Percentiles rank a stretch among this genome's conserved stretches.
Conservation (phyloP, 2,329 filamentous ascomycete species). For the Alternaria triticina region DNA sequence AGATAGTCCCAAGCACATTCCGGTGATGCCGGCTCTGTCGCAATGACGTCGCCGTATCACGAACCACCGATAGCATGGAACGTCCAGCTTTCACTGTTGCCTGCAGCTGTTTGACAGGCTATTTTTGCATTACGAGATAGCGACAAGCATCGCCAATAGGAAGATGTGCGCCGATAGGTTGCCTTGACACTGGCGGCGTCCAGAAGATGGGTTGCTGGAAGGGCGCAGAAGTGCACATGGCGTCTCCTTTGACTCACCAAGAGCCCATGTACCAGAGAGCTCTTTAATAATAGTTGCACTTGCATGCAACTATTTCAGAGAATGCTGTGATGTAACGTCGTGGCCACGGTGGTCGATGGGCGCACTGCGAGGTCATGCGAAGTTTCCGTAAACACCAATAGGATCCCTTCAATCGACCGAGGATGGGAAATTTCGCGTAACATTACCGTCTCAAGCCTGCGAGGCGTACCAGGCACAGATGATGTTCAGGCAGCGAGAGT, state of each 20-base stretch:
- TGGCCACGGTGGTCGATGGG: slow-evolving; percentile 10
- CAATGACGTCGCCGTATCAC: slow-evolving; percentile 15
- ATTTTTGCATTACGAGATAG: slow-evolving; percentile 35
- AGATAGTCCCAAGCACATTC: neutral
- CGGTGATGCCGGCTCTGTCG: neutral
- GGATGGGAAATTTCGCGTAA: slow-evolving; percentile 2
- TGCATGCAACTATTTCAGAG: slow-evolving; percentile 17
- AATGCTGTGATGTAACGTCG: slow-evolving; percentile 17
- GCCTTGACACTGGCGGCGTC: slow-evolving; percentile 19
- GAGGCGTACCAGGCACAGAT: slow-evolving; percentile 3
- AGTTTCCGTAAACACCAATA: slow-evolving; percentile 1
- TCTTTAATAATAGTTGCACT: slow-evolving; percentile 29
- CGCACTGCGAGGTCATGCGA: slow-evolving; percentile 3
- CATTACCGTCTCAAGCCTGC: slow-evolving; percentile 6
- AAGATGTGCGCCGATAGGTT: slow-evolving; percentile 16
- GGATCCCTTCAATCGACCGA: neutral
- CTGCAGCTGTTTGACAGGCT: slow-evolving; percentile 27
- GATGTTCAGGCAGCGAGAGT: slow-evolving; percentile 1
- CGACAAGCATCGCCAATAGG: slow-evolving; percentile 38
- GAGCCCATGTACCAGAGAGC: neutral
- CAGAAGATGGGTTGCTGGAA: slow-evolving; percentile 13
- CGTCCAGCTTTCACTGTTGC: slow-evolving; percentile 15
- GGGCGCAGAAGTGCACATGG: slow-evolving; percentile 15
- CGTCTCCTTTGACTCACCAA: slow-evolving; percentile 20
- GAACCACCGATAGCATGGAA: slow-evolving; percentile 24